Base-by-base conservation (phyloP, 148 eudicot species). In the Spergularia bocconei region DNA sequence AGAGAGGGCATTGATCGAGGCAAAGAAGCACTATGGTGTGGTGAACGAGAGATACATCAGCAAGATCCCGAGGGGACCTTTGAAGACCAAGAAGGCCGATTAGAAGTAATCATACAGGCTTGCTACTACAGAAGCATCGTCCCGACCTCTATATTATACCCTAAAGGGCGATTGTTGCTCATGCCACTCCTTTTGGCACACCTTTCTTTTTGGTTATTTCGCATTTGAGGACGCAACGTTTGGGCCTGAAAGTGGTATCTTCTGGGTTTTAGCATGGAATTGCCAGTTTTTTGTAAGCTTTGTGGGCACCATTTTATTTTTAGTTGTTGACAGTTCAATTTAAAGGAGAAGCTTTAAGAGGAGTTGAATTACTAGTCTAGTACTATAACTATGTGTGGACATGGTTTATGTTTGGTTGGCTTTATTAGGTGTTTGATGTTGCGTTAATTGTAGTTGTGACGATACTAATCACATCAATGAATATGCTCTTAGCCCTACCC, bases 11-110 rank as follows among this genome's bases (percentile, higher is more conserved):
- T 63, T 75, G 61, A 73, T 11, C 10, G 91, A 88, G 81, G 82
- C 88, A 71, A 90, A 90, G 87, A 92, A 90, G 76, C 86, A 86
- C 63, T 92, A 86, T 56, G 87, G 85, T 13, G 88, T 88, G 63
- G 86, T 92, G 72, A 88, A 90, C 71, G 89, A 82, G 50, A 92
- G 77, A 77, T 89, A 90, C 77, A 75, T 92, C 10, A 88, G 97
- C 65, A 88, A 92, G 80, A 90, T 92, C 63, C 94, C 92, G 1
- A 70, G 77, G 74, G 90, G 89, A 60, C 88, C 86, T 9, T 19
- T 84, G 86, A 83, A 81, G 64, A 80, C 63, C 79, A 91, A 86
- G 83, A 90, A 91, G 83, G 77, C 67, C 16, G 96, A 79, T 16
- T 91, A 91, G 83, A 75, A 2, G 69, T 47, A 29, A n/a, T 64